Evolutionary conservation across 2,329 filamentous ascomycete species (phyloP).

Genomic region (Hortaea werneckii): DNA sequence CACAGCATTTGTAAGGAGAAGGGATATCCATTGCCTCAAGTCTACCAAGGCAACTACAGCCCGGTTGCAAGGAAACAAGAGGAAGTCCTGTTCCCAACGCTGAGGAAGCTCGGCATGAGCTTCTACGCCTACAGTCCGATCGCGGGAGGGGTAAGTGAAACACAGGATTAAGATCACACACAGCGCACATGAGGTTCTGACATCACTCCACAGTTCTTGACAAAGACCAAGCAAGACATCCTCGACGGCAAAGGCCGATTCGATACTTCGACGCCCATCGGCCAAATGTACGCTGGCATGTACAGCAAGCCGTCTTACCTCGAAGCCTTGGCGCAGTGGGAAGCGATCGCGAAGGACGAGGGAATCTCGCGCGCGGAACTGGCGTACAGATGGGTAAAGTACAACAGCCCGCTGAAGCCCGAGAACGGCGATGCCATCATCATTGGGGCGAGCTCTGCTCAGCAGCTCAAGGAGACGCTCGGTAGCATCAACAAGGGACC

Average conservation of each 20-base stretch:
- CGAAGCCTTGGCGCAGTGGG: slow-evolving; percentile 30
- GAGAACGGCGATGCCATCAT: slow-evolving; percentile 34
- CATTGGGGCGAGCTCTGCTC: slow-evolving; percentile 26
- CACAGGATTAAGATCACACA: no score
- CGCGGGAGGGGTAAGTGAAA: slow-evolving; percentile 17
- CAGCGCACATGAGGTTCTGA: no score
- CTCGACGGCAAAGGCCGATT: slow-evolving; percentile 25
- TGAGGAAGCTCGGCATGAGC: slow-evolving; percentile 34
- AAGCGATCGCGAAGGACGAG: slow-evolving; percentile 30
- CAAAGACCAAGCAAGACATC: slow-evolving; percentile 28
- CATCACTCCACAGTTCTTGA: slow-evolving; percentile 14
- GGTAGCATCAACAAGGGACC: slow-evolving; percentile 22
- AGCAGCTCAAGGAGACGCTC: slow-evolving; percentile 27
- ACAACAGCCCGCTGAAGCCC: slow-evolving; percentile 27
- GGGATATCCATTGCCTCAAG: slow-evolving; percentile 32
- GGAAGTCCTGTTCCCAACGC: slow-evolving; percentile 31
- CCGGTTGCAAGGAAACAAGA: slow-evolving; percentile 32
- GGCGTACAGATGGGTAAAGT: slow-evolving; percentile 36
- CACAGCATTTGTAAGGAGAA: slow-evolving; percentile 28
- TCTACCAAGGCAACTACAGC: slow-evolving; percentile 31
- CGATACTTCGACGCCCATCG: slow-evolving; percentile 11
- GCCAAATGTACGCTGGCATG: slow-evolving; percentile 28
- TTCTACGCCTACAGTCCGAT: slow-evolving; percentile 37
- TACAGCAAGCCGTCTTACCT: slow-evolving; percentile 29
- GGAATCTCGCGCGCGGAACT: slow-evolving; percentile 30